Evolutionary conservation across 805 yeast genomes (phyloP).

Genomic region (Sugiyamaella americana): DNA sequence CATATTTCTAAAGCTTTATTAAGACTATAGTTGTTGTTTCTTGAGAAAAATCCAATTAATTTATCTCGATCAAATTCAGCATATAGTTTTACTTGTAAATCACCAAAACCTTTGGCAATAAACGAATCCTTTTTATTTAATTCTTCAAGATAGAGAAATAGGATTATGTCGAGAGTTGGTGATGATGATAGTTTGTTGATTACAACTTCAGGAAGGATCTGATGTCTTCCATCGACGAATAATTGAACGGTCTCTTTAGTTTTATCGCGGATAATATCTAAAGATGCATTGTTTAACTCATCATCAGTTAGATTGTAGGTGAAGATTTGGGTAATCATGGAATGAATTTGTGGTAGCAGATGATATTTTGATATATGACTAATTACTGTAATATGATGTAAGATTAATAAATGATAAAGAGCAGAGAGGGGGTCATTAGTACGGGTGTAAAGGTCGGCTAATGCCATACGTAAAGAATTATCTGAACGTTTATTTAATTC

Average conservation of each 20-base stretch:
- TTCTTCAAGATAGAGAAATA: constrained; percentile 59
- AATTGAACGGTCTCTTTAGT: constrained; percentile 45
- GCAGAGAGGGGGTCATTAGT: constrained; percentile 57
- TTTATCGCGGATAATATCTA: constrained; percentile 36
- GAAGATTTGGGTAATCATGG: constrained; percentile 42
- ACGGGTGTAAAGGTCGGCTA: constrained; percentile 46
- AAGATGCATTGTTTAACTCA: constrained; percentile 35
- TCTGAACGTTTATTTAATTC: constrained; percentile 5
- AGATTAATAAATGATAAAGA: constrained; percentile 51
- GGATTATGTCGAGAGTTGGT: constrained; percentile 36
- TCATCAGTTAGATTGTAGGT: constrained; percentile 30
- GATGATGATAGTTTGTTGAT: constrained; percentile 38
- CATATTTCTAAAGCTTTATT: constrained; percentile 66
- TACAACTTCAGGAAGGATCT: constrained; percentile 50
- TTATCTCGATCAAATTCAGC: constrained; percentile 52
- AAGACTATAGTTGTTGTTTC: constrained; percentile 52
- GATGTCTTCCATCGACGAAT: constrained; percentile 59
- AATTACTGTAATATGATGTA: constrained; percentile 51
- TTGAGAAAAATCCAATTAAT: constrained; percentile 56
- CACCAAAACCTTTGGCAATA: constrained; percentile 52
- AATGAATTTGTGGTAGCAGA: constrained; percentile 46
- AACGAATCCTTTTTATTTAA: constrained; percentile 53
- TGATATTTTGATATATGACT: constrained; percentile 58
- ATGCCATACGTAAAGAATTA: constrained; percentile 15
- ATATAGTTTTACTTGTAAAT: constrained; percentile 58